phyloP scores from a whole-genome alignment of 306 rosid genomes.

The Datisca glomerata region DNA sequence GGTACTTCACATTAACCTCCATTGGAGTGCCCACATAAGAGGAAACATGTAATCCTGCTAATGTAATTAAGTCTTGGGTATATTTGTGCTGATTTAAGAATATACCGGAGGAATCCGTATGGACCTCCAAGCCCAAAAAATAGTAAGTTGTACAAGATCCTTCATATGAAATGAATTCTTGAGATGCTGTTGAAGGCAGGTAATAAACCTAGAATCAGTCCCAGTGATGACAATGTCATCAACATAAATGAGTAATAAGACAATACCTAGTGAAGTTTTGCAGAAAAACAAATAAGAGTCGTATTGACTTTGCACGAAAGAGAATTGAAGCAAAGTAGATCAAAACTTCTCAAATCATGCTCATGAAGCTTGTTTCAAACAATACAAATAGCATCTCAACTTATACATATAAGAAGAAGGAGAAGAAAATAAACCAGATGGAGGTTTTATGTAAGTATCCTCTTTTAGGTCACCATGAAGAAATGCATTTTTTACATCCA shows the following conservation, averaged over 20 bases:
- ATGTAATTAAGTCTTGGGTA: neutral
- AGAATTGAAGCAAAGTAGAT: too few species aligned
- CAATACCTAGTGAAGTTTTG: neutral
- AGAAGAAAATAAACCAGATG: neutral
- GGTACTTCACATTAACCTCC: neutral
- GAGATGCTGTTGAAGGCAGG: neutral
- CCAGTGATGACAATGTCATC: conserved; percentile 2
- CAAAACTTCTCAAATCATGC: conserved; percentile 4
- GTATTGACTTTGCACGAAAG: too few species aligned
- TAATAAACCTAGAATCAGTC: neutral
- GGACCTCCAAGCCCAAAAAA: neutral
- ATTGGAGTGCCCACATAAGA: neutral
- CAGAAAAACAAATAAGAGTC: too few species aligned
- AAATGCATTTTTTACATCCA: neutral
- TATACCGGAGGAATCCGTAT: neutral
- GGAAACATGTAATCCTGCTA: neutral
- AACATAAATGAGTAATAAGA: neutral
- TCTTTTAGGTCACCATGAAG: neutral
- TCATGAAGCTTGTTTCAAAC: neutral
- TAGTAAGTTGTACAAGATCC: neutral
- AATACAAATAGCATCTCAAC: neutral
- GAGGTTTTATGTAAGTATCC: neutral
- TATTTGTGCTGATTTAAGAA: neutral
- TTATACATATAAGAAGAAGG: neutral
- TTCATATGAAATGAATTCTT: neutral